Percentiles rank a stretch among this genome's conserved stretches.
Evolutionary conservation across 441 rosid genomes (phyloP).

Genomic region (Adansonia gregorii): DNA sequence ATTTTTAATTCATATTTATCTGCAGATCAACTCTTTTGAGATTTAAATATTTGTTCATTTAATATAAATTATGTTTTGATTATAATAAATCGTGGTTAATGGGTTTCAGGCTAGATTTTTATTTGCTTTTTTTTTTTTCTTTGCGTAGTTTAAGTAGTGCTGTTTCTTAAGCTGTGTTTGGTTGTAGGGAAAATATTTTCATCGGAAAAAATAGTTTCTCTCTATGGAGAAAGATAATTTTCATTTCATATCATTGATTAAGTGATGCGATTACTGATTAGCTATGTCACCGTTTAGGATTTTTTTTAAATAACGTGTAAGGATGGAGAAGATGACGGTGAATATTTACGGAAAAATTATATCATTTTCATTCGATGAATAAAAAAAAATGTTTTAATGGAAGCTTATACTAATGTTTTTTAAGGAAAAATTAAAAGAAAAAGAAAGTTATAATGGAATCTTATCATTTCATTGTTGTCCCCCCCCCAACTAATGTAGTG

Average conservation of each 20-base stretch:
- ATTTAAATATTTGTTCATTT: not conserved
- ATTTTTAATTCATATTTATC: not conserved
- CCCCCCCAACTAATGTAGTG: not conserved
- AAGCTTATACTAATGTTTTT: not conserved
- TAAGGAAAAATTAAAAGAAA: not conserved
- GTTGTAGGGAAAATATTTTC: not conserved
- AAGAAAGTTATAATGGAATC: not conserved
- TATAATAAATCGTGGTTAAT: not conserved
- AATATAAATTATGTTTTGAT: constrained; percentile 1
- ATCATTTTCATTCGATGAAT: not conserved
- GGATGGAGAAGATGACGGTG: not conserved
- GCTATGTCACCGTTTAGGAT: not conserved
- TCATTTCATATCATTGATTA: not conserved
- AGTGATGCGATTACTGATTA: not conserved
- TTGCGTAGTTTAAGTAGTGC: not conserved
- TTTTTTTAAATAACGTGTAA: not conserved
- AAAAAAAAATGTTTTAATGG: constrained; percentile 10
- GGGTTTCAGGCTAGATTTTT: not conserved
- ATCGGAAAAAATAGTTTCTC: not conserved
- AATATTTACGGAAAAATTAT: not conserved
- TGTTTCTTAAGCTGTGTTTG: constrained; percentile 4
- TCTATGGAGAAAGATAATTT: not conserved
- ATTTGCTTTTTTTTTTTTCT: not conserved
- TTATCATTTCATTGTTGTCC: not conserved
- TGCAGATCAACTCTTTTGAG: not conserved